Evolutionary conservation across 257 asterid genomes (phyloP).

Genomic region (Solanum tacnaense): DNA sequence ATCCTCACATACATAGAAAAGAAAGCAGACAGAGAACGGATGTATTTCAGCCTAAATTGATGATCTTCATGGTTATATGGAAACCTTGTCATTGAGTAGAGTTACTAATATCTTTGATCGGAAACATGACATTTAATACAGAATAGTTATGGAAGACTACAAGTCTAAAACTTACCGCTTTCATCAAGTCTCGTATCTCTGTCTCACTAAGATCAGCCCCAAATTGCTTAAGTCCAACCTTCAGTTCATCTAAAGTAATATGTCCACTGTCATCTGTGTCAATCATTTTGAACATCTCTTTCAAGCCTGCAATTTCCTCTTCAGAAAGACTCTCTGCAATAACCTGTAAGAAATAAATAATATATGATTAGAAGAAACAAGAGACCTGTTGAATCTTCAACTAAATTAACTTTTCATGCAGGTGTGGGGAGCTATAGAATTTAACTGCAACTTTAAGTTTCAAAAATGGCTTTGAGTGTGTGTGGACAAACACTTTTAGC

Average conservation of each 20-base stretch:
- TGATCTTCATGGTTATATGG: neutral
- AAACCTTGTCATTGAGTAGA: neutral
- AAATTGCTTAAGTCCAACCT: conserved; percentile 18
- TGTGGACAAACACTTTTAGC: neutral
- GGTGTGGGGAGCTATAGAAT: neutral
- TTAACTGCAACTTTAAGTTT: neutral
- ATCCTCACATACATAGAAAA: neutral
- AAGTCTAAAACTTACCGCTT: conserved; percentile 9
- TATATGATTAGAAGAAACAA: neutral
- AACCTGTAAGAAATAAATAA: conserved; percentile 1
- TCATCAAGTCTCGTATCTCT: conserved; percentile 15
- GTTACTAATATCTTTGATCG: neutral
- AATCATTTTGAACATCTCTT: conserved; percentile 24
- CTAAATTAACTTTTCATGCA: neutral
- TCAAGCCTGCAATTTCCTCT: conserved; percentile 27
- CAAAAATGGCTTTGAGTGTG: neutral
- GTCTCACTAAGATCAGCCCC: conserved; percentile 19
- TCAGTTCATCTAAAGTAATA: conserved; percentile 20
- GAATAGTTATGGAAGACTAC: neutral
- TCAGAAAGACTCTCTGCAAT: conserved; percentile 25
- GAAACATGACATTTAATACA: neutral
- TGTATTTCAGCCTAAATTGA: neutral
- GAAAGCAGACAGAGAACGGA: neutral
- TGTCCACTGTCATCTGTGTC: conserved; percentile 18
- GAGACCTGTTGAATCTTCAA: neutral